Percentiles rank a stretch among this genome's conserved stretches.
These are phyloP conservation scores for Acacia crassicarpa DNA, from an alignment of 306 rosid genomes.

Conservation along the genomic window DNA sequence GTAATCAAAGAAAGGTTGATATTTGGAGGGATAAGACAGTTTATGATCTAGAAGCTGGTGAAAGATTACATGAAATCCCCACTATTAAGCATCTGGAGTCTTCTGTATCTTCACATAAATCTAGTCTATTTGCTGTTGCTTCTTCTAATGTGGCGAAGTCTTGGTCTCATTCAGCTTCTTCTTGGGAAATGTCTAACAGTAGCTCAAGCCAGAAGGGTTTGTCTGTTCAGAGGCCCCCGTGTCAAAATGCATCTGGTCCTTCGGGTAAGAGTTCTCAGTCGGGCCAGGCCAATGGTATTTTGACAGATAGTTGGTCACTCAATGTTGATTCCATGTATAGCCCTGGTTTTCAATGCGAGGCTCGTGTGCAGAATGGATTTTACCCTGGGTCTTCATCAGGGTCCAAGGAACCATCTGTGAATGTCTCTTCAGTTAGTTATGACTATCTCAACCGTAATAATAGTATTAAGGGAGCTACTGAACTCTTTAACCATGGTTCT, in stretches of 20 bases:
- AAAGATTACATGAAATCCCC: constrained; percentile 50
- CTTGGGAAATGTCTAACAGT: constrained; percentile 70
- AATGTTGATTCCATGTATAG: constrained; percentile 57
- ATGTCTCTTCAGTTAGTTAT: constrained; percentile 54
- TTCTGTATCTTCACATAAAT: constrained; percentile 46
- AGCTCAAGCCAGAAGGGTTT: constrained; percentile 61
- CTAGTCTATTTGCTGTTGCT: constrained; percentile 41
- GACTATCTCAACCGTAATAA: constrained; percentile 53
- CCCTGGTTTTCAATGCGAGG: constrained; percentile 50
- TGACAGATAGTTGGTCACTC: constrained; percentile 62
- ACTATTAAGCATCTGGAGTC: constrained; percentile 45
- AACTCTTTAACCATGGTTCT: constrained; percentile 42
- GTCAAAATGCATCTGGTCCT: constrained; percentile 47
- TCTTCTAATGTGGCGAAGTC: constrained; percentile 56
- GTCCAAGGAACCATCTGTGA: constrained; percentile 57
- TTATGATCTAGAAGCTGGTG: constrained; percentile 47
- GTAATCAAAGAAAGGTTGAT: constrained; percentile 50
- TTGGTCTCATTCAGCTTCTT: constrained; percentile 67
- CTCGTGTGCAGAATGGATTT: constrained; percentile 60
- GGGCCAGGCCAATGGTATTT: constrained; percentile 54
- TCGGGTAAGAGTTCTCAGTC: constrained; percentile 56
- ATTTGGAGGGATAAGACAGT: constrained; percentile 57
- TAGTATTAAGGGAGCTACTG: constrained; percentile 47
- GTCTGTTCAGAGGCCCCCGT: constrained; percentile 55
- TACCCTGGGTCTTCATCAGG: constrained; percentile 59